Base-by-base conservation (phyloP, 108 stramenopile species). In the Skeletonema costatum region DNA sequence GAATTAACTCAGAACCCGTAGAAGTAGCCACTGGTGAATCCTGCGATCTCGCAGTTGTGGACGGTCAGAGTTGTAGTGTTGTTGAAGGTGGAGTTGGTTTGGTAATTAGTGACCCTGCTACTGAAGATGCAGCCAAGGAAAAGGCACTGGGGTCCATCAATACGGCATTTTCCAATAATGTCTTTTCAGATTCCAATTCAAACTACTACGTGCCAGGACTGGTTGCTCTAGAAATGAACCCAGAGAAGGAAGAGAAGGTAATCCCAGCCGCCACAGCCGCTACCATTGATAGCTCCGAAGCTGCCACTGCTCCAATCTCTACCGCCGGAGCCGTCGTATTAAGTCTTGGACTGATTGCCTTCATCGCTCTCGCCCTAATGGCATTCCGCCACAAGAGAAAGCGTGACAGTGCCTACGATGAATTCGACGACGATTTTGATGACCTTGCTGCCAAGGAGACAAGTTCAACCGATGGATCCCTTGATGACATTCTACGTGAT, bases 321-420 rank as follows among this genome's bases (percentile, higher is more conserved):
- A 2, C 53, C 25, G 25, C 25, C 8, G 53, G 21, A 56, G 53
- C 53, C n/a, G 25, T n/a, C 25, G 25, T 56, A 5, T 56, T 56
- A 29, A 56, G 53, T 56, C 53, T 56, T 6, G 53, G 53, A 8
- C 8, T 56, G 25, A 56, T 56, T 11, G 53, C 53, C 19, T 56
- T 56, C 25, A 56, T 56, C 8, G 53, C 53, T 25, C 53, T 56
- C 25, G 53, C 53, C 3, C 53, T 56, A 21, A 29, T 56, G 53
- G 53, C 53, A 56, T 10, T 56, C 17, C 53, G 53, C 25, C 53
- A 56, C 53, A 56, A 56, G 53, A 56, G 53, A 25, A 56, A 56
- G n/a, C 53, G 53, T 25, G 53, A 56, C 21, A 8, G 25, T 10
- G 53, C 25, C 53, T 56, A 56, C 25, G 25, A 56, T 29, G 53